Conservation (phyloP, 768 basidiomycete species). For the Dictyophora rubrovolvata region DNA sequence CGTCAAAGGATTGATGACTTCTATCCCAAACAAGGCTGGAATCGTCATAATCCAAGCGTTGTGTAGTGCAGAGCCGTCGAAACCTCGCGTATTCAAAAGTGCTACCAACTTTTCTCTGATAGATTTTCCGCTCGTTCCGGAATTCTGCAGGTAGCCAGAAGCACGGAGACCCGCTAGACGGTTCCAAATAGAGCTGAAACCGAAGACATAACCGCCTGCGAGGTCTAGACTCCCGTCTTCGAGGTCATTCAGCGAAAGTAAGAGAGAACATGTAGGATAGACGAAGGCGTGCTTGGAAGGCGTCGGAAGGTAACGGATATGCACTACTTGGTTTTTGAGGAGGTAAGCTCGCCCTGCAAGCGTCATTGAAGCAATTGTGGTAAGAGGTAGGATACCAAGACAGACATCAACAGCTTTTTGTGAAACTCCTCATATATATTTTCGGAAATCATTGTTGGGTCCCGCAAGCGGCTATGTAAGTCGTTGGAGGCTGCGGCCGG, state of each 20-base stretch:
- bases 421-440: too few species aligned
- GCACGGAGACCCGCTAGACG: constrained; percentile 39
- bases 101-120: constrained; percentile 34
- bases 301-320: constrained; percentile 40
- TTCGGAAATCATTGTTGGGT: too few species aligned
- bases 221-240: constrained; percentile 39
- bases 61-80: constrained; percentile 20
- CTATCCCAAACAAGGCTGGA: constrained; percentile 55
- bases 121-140: constrained; percentile 12
- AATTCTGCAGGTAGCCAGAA: constrained; percentile 32
- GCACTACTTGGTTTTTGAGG: constrained; percentile 41
- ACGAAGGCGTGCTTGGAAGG: constrained; percentile 42
- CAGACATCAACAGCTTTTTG: too few species aligned
- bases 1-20: constrained; percentile 63
- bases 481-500: too few species aligned
- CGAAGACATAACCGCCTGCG: constrained; percentile 40
- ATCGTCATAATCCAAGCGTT: constrained; percentile 69
- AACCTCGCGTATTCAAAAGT: constrained; percentile 25
- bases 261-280: constrained; percentile 48
- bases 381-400: too few species aligned
- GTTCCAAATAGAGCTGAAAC: constrained; percentile 35
- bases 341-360: constrained; percentile 29
- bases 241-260: constrained; percentile 46
- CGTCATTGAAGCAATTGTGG: neutral
- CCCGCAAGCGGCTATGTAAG: too few species aligned